Evolutionary conservation across 768 basidiomycete species (phyloP).

Genomic region (Trametes elegans): DNA sequence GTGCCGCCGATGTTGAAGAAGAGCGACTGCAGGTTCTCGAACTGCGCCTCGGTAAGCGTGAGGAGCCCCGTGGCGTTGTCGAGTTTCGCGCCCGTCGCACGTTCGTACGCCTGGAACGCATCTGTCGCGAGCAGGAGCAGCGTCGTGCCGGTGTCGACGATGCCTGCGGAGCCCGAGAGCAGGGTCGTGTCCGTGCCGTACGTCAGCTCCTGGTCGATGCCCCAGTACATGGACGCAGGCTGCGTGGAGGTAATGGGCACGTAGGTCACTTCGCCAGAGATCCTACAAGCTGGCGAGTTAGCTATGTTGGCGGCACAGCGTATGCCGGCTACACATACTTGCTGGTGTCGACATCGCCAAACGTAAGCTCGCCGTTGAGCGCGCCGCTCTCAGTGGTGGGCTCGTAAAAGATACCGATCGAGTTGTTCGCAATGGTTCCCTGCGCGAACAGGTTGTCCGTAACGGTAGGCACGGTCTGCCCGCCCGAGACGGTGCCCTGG

Average conservation of each 20-base stretch:
- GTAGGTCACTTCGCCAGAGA: conserved; percentile 26
- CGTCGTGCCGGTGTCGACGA: conserved; percentile 55
- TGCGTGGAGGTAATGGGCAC: conserved; percentile 43
- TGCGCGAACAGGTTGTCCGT: conserved; percentile 54
- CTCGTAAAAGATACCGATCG: conserved; percentile 51
- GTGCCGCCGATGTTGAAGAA: conserved; percentile 52
- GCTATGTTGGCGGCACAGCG: background rate
- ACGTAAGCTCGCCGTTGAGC: conserved; percentile 54
- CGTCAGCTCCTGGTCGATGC: conserved; percentile 43
- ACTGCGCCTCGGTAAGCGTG: conserved; percentile 49
- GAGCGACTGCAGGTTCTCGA: conserved; percentile 45
- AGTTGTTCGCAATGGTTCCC: conserved; percentile 43
- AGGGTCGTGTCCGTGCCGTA: conserved; percentile 35
- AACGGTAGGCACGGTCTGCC: conserved; percentile 46
- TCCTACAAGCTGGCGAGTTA: conserved; percentile 5
- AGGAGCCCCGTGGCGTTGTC: conserved; percentile 58
- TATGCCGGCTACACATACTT: conserved; percentile 35
- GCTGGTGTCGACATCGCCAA: conserved; percentile 48
- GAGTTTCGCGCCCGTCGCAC: conserved; percentile 48
- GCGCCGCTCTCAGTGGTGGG: conserved; percentile 40
- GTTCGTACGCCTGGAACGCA: conserved; percentile 54
- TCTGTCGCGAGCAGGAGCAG: conserved; percentile 56
- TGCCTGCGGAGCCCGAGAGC: conserved; percentile 39
- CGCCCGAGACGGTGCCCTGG: conserved; percentile 40
- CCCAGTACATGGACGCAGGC: conserved; percentile 52